Percentiles rank a stretch among this genome's conserved stretches.
Conservation (phyloP, 176 grass and related monocot genomes). For the Zoysia japonica region DNA sequence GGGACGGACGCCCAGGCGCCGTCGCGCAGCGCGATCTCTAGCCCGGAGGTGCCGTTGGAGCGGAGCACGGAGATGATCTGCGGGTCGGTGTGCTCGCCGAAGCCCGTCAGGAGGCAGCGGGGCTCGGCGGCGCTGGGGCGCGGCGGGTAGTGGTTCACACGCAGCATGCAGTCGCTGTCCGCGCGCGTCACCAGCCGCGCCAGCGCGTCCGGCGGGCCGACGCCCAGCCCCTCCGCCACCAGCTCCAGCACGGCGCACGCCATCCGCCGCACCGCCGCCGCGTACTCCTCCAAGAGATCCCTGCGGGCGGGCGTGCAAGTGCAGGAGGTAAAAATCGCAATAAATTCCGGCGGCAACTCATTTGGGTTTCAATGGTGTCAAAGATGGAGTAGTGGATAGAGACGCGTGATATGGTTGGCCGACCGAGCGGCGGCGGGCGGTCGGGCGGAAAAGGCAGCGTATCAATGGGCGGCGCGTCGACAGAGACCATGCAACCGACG, state of each 20-base stretch:
- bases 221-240: constrained; percentile 74
- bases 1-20: constrained; percentile 73
- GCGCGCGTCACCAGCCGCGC: constrained; percentile 58
- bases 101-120: constrained; percentile 59
- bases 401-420: neutral
- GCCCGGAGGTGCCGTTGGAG: constrained; percentile 78
- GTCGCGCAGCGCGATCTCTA: constrained; percentile 64
- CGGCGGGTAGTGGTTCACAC: constrained; percentile 88
- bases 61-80: constrained; percentile 88
- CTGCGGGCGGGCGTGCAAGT: constrained; percentile 20
- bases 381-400: neutral
- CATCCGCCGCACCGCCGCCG: constrained; percentile 60
- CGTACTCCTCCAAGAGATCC: constrained; percentile 66
- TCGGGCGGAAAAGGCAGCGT: neutral
- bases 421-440: too few species aligned
- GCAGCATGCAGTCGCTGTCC: constrained; percentile 70
- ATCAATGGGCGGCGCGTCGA: constrained; percentile 30
- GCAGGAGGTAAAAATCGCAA: neutral
- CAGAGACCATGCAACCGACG: constrained; percentile 28
- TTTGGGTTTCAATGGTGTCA: neutral
- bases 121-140: constrained; percentile 24
- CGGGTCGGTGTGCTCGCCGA: constrained; percentile 94
- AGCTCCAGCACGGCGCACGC: constrained; percentile 66
- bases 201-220: constrained; percentile 43
- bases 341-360: too few species aligned